Conservation (phyloP, 129 eudicot species). For the Chrysanthemum seticuspe region DNA sequence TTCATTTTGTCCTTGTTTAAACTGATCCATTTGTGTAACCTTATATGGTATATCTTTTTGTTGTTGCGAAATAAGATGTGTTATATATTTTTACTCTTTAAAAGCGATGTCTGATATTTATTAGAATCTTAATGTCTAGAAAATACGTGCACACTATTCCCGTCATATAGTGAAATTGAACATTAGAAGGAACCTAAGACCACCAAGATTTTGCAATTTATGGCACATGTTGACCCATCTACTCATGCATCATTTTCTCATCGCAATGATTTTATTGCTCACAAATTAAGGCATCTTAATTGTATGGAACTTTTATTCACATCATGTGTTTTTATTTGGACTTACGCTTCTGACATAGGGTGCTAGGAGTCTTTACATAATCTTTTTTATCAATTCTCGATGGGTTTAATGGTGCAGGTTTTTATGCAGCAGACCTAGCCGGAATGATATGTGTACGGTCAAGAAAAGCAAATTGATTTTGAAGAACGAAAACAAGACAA, state of each 20-base stretch:
- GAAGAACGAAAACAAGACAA: not conserved
- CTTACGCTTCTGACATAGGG: not conserved
- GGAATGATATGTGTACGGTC: not conserved
- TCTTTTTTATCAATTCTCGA: not conserved
- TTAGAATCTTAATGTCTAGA: too few species aligned
- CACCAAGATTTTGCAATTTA: too few species aligned
- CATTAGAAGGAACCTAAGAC: too few species aligned
- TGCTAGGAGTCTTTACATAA: not conserved
- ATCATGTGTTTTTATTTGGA: not conserved
- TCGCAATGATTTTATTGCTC: too few species aligned
- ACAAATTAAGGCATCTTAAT: too few species aligned
- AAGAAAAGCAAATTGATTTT: constrained; percentile 2
- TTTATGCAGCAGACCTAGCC: constrained; percentile 13
- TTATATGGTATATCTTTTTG: not conserved
- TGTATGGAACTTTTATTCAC: not conserved
- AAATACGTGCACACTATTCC: too few species aligned
- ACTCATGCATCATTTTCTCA: too few species aligned
- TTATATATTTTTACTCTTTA: not conserved
- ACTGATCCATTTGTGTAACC: too few species aligned
- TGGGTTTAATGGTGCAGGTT: not conserved
- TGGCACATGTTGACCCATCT: too few species aligned
- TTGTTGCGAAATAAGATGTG: not conserved
- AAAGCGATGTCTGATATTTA: not conserved
- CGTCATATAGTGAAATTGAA: too few species aligned
- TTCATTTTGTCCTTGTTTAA: not conserved